Evolutionary conservation across 768 basidiomycete species (phyloP).

Genomic region (Heimioporus sp.): DNA sequence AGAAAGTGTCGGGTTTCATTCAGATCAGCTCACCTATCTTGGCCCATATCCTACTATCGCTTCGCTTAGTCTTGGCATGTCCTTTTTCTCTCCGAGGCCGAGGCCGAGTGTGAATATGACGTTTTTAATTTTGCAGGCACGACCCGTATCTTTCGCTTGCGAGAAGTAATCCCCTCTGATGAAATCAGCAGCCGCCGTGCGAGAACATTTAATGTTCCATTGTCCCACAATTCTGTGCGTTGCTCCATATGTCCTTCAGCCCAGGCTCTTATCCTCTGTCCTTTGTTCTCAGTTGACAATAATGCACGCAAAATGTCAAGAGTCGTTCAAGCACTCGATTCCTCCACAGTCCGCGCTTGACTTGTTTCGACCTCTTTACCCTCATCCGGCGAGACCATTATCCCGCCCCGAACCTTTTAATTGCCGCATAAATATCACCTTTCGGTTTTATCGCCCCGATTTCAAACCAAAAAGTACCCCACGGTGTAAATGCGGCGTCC

Average conservation of each 20-base stretch:
- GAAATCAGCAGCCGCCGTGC: slow-evolving; percentile 56
- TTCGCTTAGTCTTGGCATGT: slow-evolving; percentile 73
- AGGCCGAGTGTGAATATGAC: not conserved
- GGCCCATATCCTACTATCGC: slow-evolving; percentile 87
- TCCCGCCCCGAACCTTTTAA: slow-evolving; percentile 47
- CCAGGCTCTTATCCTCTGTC: not conserved
- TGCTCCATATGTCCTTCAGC: slow-evolving; percentile 1
- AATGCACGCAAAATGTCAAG: slow-evolving; percentile 86
- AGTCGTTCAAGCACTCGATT: slow-evolving; percentile 76
- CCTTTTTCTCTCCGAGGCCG: not conserved
- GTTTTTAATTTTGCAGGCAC: slow-evolving; percentile 46
- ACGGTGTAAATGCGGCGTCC: slow-evolving; percentile 69
- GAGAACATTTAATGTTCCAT: slow-evolving; percentile 73
- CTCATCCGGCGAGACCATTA: slow-evolving; percentile 27
- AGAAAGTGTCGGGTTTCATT: slow-evolving; percentile 80
- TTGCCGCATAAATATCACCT: slow-evolving; percentile 81
- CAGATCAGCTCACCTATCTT: slow-evolving; percentile 77
- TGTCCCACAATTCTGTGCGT: slow-evolving; percentile 76
- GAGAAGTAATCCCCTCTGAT: slow-evolving; percentile 71
- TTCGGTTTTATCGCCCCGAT: slow-evolving; percentile 84
- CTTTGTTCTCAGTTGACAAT: slow-evolving; percentile 57
- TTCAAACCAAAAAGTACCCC: slow-evolving; percentile 66
- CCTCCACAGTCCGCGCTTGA: slow-evolving; percentile 73
- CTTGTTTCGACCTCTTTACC: slow-evolving; percentile 60
- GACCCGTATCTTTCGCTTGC: slow-evolving; percentile 64